Evolutionary conservation across 2,329 filamentous ascomycete genomes (phyloP).

Genomic region (Diaporthe citri): DNA sequence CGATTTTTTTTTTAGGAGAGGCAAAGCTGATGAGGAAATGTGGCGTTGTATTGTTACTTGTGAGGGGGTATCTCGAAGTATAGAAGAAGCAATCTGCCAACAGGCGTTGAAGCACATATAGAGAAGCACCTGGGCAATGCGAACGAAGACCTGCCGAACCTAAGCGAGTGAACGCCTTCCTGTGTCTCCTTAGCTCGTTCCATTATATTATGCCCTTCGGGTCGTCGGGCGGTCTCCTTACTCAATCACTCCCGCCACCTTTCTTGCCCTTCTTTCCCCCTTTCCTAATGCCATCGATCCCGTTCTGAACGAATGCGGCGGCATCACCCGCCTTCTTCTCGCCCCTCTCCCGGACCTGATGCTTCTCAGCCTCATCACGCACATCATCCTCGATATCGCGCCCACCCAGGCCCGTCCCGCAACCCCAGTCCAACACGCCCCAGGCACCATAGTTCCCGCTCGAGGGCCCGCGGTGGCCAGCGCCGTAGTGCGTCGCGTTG

Average conservation of each 20-base stretch:
- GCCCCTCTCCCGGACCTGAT: constrained; percentile 59
- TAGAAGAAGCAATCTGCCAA: constrained; percentile 5
- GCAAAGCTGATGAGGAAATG: not conserved
- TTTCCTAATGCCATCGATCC: constrained; percentile 50
- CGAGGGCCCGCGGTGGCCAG: constrained; percentile 52
- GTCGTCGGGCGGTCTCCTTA: constrained; percentile 29
- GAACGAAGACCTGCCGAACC: not conserved
- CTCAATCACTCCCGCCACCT: constrained; percentile 45
- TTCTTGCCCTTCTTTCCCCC: constrained; percentile 39
- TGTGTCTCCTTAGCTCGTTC: not conserved
- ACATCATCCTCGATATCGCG: constrained; percentile 66
- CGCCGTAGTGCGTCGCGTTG: constrained; percentile 53
- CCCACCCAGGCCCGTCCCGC: constrained; percentile 67
- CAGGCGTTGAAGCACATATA: not conserved
- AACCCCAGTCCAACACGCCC: constrained; percentile 73
- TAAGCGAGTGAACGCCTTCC: not conserved
- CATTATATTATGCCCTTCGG: not conserved
- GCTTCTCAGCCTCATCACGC: constrained; percentile 67
- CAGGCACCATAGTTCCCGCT: constrained; percentile 72
- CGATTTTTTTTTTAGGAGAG: not conserved
- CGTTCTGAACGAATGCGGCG: constrained; percentile 50
- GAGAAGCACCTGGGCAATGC: not conserved
- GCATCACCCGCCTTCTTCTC: constrained; percentile 50
- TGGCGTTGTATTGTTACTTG: not conserved
- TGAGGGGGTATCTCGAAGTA: constrained; percentile 22